Evolutionary conservation across 805 yeast species (phyloP).

Genomic region (Candida nonsorbophila): DNA sequence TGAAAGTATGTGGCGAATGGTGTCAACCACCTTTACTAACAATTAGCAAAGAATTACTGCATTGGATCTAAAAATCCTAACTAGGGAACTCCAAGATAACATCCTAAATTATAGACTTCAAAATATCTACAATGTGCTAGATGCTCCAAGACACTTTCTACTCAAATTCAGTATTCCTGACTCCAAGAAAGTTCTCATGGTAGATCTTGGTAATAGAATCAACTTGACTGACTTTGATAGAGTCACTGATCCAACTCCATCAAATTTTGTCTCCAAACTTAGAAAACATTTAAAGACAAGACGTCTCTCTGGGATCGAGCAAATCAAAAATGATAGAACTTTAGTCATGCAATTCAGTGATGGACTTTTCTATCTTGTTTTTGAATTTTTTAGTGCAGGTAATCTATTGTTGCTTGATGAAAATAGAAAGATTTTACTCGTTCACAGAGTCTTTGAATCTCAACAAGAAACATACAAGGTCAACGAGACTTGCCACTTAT

Average conservation of each 20-base stretch:
- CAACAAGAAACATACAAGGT: slow-evolving; percentile 64
- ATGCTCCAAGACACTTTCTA: slow-evolving; percentile 66
- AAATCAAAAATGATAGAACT: slow-evolving; percentile 78
- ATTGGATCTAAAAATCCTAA: slow-evolving; percentile 69
- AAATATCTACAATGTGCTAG: slow-evolving; percentile 77
- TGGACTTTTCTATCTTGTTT: slow-evolving; percentile 68
- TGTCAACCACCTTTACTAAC: slow-evolving; percentile 4
- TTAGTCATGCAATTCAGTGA: slow-evolving; percentile 81
- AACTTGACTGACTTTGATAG: slow-evolving; percentile 79
- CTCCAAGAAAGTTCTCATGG: slow-evolving; percentile 65
- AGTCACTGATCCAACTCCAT: slow-evolving; percentile 75
- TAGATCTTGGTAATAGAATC: slow-evolving; percentile 82
- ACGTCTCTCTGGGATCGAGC: slow-evolving; percentile 66
- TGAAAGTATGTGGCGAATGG: slow-evolving; percentile 9
- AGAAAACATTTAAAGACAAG: slow-evolving; percentile 83
- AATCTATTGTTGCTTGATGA: slow-evolving; percentile 76
- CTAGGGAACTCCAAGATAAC: slow-evolving; percentile 59
- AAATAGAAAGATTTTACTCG: slow-evolving; percentile 57
- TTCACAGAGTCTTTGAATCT: slow-evolving; percentile 78
- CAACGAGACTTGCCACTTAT: slow-evolving; percentile 63
- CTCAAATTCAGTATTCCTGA: slow-evolving; percentile 81
- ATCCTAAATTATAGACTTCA: slow-evolving; percentile 69
- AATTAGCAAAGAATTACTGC: slow-evolving; percentile 78
- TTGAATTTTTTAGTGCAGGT: slow-evolving; percentile 95
- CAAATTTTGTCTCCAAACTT: slow-evolving; percentile 78